Evolutionary conservation across 129 eudicot genomes (phyloP).

Genomic region (Flaveria brownii): DNA sequence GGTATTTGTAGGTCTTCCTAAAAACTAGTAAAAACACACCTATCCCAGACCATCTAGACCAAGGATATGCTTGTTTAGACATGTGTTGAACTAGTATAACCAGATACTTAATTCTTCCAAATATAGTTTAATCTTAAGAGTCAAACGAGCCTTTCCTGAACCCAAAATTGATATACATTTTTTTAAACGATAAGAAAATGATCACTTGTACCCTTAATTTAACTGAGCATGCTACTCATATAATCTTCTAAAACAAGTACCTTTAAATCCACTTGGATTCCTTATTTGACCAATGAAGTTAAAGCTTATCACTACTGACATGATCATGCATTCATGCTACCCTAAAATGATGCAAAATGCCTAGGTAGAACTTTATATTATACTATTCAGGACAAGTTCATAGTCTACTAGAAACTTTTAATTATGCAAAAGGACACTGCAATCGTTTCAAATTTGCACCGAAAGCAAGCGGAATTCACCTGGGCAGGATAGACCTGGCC

Average conservation of each 20-base stretch:
- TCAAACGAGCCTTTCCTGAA: constrained; percentile 7
- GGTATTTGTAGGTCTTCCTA: not conserved
- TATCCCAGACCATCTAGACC: not conserved
- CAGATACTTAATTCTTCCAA: not conserved
- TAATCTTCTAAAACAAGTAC: not conserved
- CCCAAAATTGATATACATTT: not conserved
- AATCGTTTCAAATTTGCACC: constrained; percentile 5
- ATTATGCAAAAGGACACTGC: constrained; percentile 1
- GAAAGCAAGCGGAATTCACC: constrained; percentile 41
- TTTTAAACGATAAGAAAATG: not conserved
- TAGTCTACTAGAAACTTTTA: not conserved
- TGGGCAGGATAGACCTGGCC: constrained; percentile 78
- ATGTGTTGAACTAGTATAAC: not conserved
- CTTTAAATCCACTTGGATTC: not conserved
- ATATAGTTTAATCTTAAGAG: not conserved
- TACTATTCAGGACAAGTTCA: not conserved
- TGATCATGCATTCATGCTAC: not conserved
- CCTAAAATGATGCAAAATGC: not conserved
- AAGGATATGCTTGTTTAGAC: not conserved
- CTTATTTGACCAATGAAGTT: not conserved
- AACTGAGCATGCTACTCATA: not conserved
- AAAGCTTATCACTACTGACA: not conserved
- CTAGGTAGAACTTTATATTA: not conserved
- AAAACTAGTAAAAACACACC: not conserved
- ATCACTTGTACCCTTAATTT: not conserved